Percentiles rank a stretch among this genome's conserved stretches.
phyloP scores from a whole-genome alignment of 306 rosid genomes.

The Glycine latifolia region DNA sequence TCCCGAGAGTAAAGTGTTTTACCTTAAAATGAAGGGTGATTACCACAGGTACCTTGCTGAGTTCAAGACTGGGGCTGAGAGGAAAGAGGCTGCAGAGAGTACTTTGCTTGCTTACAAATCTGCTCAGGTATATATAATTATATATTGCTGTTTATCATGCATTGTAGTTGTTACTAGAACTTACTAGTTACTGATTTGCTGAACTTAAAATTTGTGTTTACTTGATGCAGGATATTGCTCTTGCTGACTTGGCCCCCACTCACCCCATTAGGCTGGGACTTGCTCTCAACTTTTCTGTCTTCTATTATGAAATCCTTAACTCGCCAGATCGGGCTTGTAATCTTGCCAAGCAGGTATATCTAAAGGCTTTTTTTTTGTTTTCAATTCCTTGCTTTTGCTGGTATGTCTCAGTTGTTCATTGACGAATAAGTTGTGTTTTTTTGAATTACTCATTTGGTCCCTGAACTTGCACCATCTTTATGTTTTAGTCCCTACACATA shows the following conservation, averaged over 20 bases:
- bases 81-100: slow-evolving; percentile 95
- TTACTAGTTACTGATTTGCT: background rate
- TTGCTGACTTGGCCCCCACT: slow-evolving; percentile 80
- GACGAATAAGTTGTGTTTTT: background rate
- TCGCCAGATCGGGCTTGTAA: slow-evolving; percentile 98
- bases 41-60: slow-evolving; percentile 96
- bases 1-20: slow-evolving; percentile 87
- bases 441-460: too few species aligned
- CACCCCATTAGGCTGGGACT: slow-evolving; percentile 98
- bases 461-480: too few species aligned
- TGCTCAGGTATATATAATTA: slow-evolving; percentile 70
- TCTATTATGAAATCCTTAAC: slow-evolving; percentile 94
- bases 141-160: slow-evolving; percentile 3
- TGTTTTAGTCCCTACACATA: too few species aligned
- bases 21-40: slow-evolving; percentile 96
- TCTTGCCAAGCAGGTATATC: slow-evolving; percentile 85
- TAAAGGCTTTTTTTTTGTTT: background rate
- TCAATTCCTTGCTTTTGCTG: background rate
- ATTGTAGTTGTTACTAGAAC: background rate
- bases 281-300: slow-evolving; percentile 96
- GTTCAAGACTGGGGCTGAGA: slow-evolving; percentile 83
- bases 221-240: slow-evolving; percentile 78
- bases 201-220: background rate
- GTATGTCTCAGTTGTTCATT: background rate
- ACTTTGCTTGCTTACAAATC: slow-evolving; percentile 94